Percentiles rank a stretch among this genome's conserved stretches.
Conservation (phyloP, 2,329 filamentous ascomycete genomes). For the Tympanopsis confertula region DNA sequence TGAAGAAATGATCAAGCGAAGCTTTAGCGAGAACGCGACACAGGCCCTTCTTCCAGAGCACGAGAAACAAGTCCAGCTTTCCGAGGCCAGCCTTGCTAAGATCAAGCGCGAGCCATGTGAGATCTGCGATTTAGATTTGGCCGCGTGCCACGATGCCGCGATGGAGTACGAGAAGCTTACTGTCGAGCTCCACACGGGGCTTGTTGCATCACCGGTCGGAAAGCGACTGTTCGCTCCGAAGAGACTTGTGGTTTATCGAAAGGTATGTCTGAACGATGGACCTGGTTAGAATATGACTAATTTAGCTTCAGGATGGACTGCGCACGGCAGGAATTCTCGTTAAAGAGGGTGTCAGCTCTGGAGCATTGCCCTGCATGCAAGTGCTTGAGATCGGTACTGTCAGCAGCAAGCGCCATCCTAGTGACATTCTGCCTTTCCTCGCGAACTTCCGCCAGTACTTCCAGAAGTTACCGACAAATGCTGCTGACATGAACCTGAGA, state of each 20-base stretch:
- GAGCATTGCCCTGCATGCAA: slow-evolving; percentile 47
- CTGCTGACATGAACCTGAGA: slow-evolving; percentile 57
- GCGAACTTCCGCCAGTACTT: slow-evolving; percentile 58
- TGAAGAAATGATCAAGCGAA: slow-evolving; percentile 99
- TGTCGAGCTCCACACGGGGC: slow-evolving; percentile 62
- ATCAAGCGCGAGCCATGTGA: slow-evolving; percentile 76
- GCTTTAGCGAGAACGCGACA: slow-evolving; percentile 95
- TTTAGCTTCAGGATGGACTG: slow-evolving; percentile 41
- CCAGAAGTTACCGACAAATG: slow-evolving; percentile 52
- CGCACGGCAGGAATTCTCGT: slow-evolving; percentile 73
- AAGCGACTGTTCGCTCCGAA: slow-evolving; percentile 67
- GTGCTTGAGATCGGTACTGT: slow-evolving; percentile 66
- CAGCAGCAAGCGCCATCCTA: slow-evolving; percentile 60
- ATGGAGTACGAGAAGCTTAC: slow-evolving; percentile 75
- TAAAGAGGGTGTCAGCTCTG: slow-evolving; percentile 60
- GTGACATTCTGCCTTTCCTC: slow-evolving; percentile 79
- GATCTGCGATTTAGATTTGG: slow-evolving; percentile 71
- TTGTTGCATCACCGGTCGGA: slow-evolving; percentile 72
- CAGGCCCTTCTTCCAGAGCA: slow-evolving; percentile 90
- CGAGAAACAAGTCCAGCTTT: slow-evolving; percentile 84
- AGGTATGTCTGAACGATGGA: slow-evolving; percentile 26
- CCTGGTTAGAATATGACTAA: background rate
- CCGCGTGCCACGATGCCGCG: slow-evolving; percentile 69
- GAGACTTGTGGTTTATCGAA: slow-evolving; percentile 72
- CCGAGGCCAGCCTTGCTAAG: slow-evolving; percentile 82